Base-by-base conservation (phyloP, 2,329 filamentous ascomycete genomes). In the Blastomyces parvus region DNA sequence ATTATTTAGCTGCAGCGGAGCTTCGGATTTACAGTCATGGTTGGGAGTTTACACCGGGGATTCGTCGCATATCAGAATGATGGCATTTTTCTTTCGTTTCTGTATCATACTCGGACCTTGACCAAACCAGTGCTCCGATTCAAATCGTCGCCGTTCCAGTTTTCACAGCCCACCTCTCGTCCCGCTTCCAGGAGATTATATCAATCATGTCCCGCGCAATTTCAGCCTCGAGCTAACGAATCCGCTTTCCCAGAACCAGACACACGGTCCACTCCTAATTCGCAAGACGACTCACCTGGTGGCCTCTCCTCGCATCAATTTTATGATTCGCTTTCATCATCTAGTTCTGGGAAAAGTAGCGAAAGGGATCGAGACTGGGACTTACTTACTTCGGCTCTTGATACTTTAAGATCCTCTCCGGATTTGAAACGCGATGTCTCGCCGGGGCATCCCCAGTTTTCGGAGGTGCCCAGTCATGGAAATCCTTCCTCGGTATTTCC, bases 21-120 rank as follows among this genome's bases (percentile, higher is more conserved):
- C 13, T 19, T 14, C 14, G 27, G 48, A 36, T 38, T 13, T n/a
- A 44, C 17, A 27, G 53, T 46, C 63, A 75, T 75, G 74, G 70
- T 70, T 62, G 59, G 64, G 61, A 65, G 63, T 71, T 67, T 73
- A 69, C 72, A 70, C 68, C 69, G 69, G 68, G 60, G 71, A 66
- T 69, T 75, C 68, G 67, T 72, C 48, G 64, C 68, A 64, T 65
- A 71, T 63, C 62, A 65, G 62, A 64, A 65, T 59, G 66, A 67
- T 14, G 67, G 66, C 44, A 69, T 83, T 7, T 74, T 85, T 17
- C 75, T 86, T 4, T 86, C 87, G 0, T 91, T 91, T 63, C 80
- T 91, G 7, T 91, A 90, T 71, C 86, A 89, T 67, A 91, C 88
- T 5, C 79, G 82, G 64, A 90, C 88, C 0, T 81, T 88, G 40